Conservation (phyloP, 495 filamentous ascomycete species). For the Aspergillus wentii region DNA sequence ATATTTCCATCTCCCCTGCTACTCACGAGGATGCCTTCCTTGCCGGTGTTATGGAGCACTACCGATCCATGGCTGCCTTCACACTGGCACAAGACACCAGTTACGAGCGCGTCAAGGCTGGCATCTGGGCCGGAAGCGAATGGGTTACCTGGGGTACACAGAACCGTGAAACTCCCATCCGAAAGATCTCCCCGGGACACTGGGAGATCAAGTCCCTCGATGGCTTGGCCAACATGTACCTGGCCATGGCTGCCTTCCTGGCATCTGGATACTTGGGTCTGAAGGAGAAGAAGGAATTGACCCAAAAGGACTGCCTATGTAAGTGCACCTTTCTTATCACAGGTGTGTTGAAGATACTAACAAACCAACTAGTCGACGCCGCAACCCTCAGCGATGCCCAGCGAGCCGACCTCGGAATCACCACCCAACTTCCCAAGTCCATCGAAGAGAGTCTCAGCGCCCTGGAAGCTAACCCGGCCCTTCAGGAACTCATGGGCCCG, state of each 20-base stretch:
- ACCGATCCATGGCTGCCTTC: constrained; percentile 30
- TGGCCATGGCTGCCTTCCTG: constrained; percentile 56
- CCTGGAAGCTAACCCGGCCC: constrained; percentile 15
- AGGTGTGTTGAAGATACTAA: not conserved
- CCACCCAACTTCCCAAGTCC: constrained; percentile 32
- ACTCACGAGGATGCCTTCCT: constrained; percentile 29
- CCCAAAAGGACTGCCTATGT: constrained; percentile 51
- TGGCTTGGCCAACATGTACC: constrained; percentile 39
- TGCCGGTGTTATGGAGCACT: constrained; percentile 30
- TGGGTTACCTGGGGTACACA: constrained; percentile 43
- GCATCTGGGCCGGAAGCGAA: constrained; percentile 53
- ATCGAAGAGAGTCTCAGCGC: constrained; percentile 24
- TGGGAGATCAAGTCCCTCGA: constrained; percentile 41
- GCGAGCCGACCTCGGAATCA: constrained; percentile 29
- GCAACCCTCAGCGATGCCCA: constrained; percentile 18
- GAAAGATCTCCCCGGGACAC: constrained; percentile 31
- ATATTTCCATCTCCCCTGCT: constrained; percentile 33
- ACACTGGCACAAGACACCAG: constrained; percentile 32
- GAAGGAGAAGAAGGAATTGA: constrained; percentile 35
- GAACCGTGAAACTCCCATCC: constrained; percentile 39
- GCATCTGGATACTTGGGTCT: constrained; percentile 62
- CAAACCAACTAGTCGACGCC: constrained; percentile 22
- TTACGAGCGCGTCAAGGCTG: constrained; percentile 35
- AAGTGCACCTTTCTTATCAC: constrained; percentile 5
- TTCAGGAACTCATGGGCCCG: constrained; percentile 38